Evolutionary conservation across 2,329 filamentous ascomycete genomes (phyloP).

Genomic region (Aspergillus sp.): DNA sequence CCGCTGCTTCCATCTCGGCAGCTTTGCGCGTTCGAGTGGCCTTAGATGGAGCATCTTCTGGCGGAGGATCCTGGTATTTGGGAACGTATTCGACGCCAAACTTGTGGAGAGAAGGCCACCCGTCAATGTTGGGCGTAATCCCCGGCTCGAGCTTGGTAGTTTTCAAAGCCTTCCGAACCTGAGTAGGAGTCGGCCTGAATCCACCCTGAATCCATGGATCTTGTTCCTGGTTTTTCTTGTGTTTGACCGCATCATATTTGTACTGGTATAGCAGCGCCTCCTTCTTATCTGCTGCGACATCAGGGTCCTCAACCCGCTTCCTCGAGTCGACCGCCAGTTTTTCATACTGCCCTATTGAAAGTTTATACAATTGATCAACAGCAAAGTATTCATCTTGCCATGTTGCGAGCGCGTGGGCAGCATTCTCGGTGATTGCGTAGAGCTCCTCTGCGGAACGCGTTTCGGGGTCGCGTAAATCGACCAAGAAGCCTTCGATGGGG

Average conservation of each 20-base stretch:
- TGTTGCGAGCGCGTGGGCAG: slow-evolving; percentile 43
- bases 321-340: slow-evolving; percentile 44
- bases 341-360: slow-evolving; percentile 40
- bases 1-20: slow-evolving; percentile 24
- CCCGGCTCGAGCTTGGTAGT: slow-evolving; percentile 24
- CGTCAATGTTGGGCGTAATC: slow-evolving; percentile 33
- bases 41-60: slow-evolving; percentile 20
- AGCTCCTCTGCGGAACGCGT: slow-evolving; percentile 45
- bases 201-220: slow-evolving; percentile 50
- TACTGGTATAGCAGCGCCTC: slow-evolving; percentile 55
- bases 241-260: slow-evolving; percentile 44
- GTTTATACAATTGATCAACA: slow-evolving; percentile 43
- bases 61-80: slow-evolving; percentile 26
- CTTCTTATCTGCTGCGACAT: slow-evolving; percentile 52
- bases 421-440: slow-evolving; percentile 48
- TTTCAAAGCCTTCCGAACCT: slow-evolving; percentile 31
- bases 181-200: slow-evolving; percentile 37
- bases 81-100: slow-evolving; percentile 31
- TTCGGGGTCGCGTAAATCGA: slow-evolving; percentile 29
- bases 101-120: slow-evolving; percentile 30
- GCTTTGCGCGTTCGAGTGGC: slow-evolving; percentile 32
- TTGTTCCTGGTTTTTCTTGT: slow-evolving; percentile 40
- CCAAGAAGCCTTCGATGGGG: slow-evolving; percentile 28
- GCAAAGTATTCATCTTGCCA: slow-evolving; percentile 54
- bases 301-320: slow-evolving; percentile 44